Evolutionary conservation across 2,329 filamentous ascomycete species (phyloP).

Genomic region (Zasmidium cellare): DNA sequence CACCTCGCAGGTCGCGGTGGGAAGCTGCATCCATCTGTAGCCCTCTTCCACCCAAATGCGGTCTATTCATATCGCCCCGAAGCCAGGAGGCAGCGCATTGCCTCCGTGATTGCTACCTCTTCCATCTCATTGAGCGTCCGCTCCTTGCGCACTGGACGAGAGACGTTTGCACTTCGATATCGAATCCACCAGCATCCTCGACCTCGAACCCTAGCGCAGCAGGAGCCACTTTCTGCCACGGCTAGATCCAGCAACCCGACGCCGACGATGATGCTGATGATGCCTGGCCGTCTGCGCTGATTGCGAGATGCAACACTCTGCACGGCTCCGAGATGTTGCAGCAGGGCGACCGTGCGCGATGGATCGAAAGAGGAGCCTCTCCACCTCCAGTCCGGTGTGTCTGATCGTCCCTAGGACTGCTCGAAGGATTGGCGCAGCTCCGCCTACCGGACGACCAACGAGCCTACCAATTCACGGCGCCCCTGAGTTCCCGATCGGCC

Average conservation of each 20-base stretch:
- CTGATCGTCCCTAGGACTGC: slow-evolving; percentile 32
- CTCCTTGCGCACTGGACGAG: slow-evolving; percentile 22
- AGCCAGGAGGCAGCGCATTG: slow-evolving; percentile 25
- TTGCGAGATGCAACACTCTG: slow-evolving; percentile 20
- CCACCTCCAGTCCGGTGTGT: slow-evolving; percentile 30
- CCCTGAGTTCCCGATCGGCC: slow-evolving; percentile 34
- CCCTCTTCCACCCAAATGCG: slow-evolving; percentile 39
- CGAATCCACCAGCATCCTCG: background rate
- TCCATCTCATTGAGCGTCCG: background rate
- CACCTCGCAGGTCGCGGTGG: slow-evolving; percentile 44
- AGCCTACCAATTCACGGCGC: slow-evolving; percentile 30
- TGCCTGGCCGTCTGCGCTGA: slow-evolving; percentile 8
- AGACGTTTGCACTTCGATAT: background rate
- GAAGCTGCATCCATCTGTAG: slow-evolving; percentile 49
- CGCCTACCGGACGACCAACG: slow-evolving; percentile 14
- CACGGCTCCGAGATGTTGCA: slow-evolving; percentile 24
- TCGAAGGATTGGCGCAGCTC: slow-evolving; percentile 28
- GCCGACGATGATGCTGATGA: too few species aligned
- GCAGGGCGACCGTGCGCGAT: slow-evolving; percentile 23
- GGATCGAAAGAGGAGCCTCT: slow-evolving; percentile 23
- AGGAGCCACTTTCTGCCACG: slow-evolving; percentile 4
- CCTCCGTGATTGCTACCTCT: slow-evolving; percentile 12
- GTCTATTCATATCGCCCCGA: slow-evolving; percentile 37
- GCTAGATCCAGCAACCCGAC: slow-evolving; percentile 17
- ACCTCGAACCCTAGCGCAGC: background rate